phyloP scores from a whole-genome alignment of 441 rosid species.

The Jatropha multifida region DNA sequence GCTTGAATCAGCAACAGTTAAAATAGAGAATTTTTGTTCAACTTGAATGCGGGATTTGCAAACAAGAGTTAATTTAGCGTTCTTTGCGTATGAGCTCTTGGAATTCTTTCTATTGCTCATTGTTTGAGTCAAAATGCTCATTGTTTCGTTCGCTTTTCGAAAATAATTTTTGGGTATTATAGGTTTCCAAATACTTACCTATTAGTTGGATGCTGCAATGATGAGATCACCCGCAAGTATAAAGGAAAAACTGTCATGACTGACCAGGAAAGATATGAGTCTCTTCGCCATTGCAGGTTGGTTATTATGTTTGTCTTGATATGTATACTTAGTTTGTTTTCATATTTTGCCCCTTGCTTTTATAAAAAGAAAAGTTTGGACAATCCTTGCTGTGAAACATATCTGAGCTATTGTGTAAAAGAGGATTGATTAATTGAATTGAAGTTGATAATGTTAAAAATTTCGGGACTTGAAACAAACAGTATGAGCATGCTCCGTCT shows the following conservation, averaged over 20 bases:
- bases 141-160: not conserved
- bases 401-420: not conserved
- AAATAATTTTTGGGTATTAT: not conserved
- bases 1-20: not conserved
- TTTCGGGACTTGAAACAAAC: not conserved
- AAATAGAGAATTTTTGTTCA: not conserved
- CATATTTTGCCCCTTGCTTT: too few relatives aligned
- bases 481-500: not conserved
- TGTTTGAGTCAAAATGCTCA: not conserved
- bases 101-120: not conserved
- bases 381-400: not conserved
- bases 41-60: not conserved
- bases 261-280: constrained; percentile 72
- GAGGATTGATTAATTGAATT: not conserved
- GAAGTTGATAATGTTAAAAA: not conserved
- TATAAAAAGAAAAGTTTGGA: too few relatives aligned
- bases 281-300: constrained; percentile 93
- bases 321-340: not conserved
- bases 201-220: constrained; percentile 88
- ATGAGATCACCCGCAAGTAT: constrained; percentile 65
- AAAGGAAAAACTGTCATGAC: constrained; percentile 95
- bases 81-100: not conserved
- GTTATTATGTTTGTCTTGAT: not conserved
- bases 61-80: not conserved
- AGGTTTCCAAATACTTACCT: constrained; percentile 82